Base-by-base conservation (phyloP, 345 rosid species). In the Kernera saxatilis region DNA sequence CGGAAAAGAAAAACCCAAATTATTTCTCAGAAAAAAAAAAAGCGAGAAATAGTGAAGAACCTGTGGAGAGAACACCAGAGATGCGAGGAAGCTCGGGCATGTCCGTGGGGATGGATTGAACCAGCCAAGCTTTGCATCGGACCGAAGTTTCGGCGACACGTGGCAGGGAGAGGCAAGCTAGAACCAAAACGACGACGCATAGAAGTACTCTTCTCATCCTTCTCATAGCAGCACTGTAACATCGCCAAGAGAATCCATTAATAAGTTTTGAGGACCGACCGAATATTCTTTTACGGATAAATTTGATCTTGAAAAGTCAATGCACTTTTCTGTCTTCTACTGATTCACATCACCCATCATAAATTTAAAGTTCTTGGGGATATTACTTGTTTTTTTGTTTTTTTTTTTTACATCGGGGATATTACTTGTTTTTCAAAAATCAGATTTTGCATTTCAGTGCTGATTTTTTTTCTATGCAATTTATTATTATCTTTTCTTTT, bases 81-180 rank as follows among this genome's bases (percentile, higher is more conserved):
- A 86, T 83, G 13, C 39, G 86, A 29, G 64, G 84, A 79, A 92
- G 96, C 71, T 81, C 79, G 15, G 88, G 87, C 96, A 89, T 92
- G 73, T 86, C 89, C 6, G 94, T 92, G 67, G 98, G 98, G 75
- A 89, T 88, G 35, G 98, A 92, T 40, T 89, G 98, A 70, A 92
- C 98, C 4, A 89, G 83, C 98, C 98, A 92, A 36, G 98, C 96
- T 80, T 86, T 81, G 87, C 96, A 88, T 61, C 52, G 70, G 5
- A 41, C 69, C 17, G 76, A 51, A 2, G 90, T 73, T 6, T 73
- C 70, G 0, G 68, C 35, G 73, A 59, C 65, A 64, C 41, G 37
- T 37, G 82, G 54, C 45, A 57, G 35, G 22, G 36, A 69, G 69
- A 81, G 54, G 61, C 8, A 71, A 76, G 76, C 18, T 4, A 70